Evolutionary conservation across 371 early-diverging fungal genomes (phyloP), one percentile per base, ranked within the genome.

Genomic region (Syncephalastrum sp.): DNA sequence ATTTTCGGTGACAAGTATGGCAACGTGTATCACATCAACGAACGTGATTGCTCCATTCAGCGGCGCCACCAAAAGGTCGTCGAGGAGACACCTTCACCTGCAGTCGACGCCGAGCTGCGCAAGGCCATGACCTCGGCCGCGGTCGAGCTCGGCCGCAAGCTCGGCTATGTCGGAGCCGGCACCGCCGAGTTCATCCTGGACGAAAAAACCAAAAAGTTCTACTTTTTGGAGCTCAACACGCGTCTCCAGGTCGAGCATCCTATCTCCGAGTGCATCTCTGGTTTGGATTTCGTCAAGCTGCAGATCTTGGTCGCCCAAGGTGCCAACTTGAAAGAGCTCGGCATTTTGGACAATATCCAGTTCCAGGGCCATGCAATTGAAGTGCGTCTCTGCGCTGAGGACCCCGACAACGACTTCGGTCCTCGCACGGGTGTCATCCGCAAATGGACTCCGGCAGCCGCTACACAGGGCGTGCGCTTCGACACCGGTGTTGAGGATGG

Each of bases 161-260:
- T 89, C 42, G 70, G 78, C 14, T 90, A 89, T 63, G 71, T 67
- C 42, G 83, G 85, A 42, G 90, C 90, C 6, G 90, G 92, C 47
- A 94, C 95, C 4, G 91, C 90, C 17, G 95, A 94, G 67, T 94
- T 93, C 59, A 80, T 94, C 42, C 75, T 89, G 50, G 84, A 84
- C 53, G 81, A 82, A 54, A 75, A 80, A 47, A 77, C 75, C 42
- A 83, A 82, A 53, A 79, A 86, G 56, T 90, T 91, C 48, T 94
- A 87, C 76, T 91, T 92, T 68, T 72, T 92, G 69, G 92, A 92
- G 63, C 77, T 92, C 73, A 92, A 92, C 74, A 91, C 92, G 0
- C 88, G 92, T 44, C 74, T 92, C 53, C 92, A 92, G 66, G 95
- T 94, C 50, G 98, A 98, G 75, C 99, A 97, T 73, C 96, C 97